These are phyloP conservation scores for Ensete ventricosum DNA, from an alignment of 176 grass and related monocot species.

Conservation along the genomic window DNA sequence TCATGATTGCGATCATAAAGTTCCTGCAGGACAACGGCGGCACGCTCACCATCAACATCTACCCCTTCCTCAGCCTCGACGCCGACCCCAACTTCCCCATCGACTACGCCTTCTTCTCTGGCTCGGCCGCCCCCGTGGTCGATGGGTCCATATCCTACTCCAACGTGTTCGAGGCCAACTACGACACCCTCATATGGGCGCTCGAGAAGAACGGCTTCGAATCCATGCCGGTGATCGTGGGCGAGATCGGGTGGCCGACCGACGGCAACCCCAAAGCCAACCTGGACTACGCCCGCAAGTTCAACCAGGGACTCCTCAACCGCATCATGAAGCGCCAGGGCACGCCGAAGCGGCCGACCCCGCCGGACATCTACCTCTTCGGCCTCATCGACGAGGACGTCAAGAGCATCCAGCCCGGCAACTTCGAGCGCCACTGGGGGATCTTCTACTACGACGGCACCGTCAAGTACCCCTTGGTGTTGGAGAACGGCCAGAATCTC, in stretches of 20 bases:
- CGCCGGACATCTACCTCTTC: constrained; percentile 91
- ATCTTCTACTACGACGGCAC: constrained; percentile 90
- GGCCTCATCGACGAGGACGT: constrained; percentile 77
- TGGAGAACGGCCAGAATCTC: constrained; percentile 29
- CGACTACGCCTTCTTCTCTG: constrained; percentile 82
- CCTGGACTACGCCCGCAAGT: constrained; percentile 26
- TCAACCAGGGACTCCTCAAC: constrained; percentile 94
- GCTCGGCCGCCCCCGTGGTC: constrained; percentile 32
- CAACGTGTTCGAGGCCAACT: constrained; percentile 96
- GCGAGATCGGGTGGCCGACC: constrained; percentile 97
- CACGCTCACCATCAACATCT: constrained; percentile 78
- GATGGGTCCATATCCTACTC: constrained; percentile 66
- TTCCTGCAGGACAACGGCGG: constrained; percentile 71
- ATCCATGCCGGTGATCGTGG: constrained; percentile 55
- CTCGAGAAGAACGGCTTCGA: constrained; percentile 80
- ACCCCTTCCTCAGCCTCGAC: constrained; percentile 86
- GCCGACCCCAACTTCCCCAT: constrained; percentile 65
- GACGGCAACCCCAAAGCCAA: constrained; percentile 73
- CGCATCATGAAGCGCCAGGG: constrained; percentile 54
- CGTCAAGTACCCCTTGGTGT: constrained; percentile 47
- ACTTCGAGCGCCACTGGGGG: constrained; percentile 98
- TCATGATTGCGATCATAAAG: constrained; percentile 62
- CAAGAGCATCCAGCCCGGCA: constrained; percentile 77
- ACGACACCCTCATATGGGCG: constrained; percentile 82
- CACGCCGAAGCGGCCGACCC: constrained; percentile 43